Evolutionary conservation across 2,329 filamentous ascomycete genomes (phyloP).

Genomic region (Echinosphaeria canescens): DNA sequence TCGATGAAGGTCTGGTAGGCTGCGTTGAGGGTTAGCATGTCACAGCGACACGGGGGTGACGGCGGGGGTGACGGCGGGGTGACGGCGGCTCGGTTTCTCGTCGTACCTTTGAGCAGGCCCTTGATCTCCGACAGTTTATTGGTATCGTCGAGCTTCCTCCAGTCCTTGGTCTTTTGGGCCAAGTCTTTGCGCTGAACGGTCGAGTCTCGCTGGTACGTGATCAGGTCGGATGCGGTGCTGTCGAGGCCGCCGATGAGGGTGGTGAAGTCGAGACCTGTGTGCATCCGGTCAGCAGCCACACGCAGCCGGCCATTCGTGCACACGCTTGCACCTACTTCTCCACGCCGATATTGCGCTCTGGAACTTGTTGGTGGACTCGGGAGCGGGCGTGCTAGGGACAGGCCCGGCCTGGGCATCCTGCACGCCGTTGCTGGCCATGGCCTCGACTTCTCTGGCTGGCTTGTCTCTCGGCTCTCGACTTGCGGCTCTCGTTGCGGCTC

Average conservation of each 20-base stretch:
- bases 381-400: constrained; percentile 1
- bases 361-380: constrained; percentile 68
- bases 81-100: too few species aligned
- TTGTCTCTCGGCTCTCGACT: too few species aligned
- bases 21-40: constrained; percentile 12
- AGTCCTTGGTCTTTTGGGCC: constrained; percentile 98
- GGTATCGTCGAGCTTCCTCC: constrained; percentile 78
- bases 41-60: neutral
- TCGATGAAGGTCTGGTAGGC: constrained; percentile 97
- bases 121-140: constrained; percentile 80
- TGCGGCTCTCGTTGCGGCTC: too few species aligned
- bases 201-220: constrained; percentile 83
- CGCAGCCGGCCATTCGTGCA: constrained; percentile 1
- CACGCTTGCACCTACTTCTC: constrained; percentile 43
- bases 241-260: constrained; percentile 71
- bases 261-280: constrained; percentile 65
- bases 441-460: too few species aligned
- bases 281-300: constrained; percentile 2
- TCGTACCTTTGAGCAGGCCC: constrained; percentile 60
- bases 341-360: constrained; percentile 90
- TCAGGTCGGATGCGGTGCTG: constrained; percentile 84
- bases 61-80: neutral
- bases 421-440: too few species aligned
- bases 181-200: constrained; percentile 90
- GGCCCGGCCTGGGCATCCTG: too few species aligned